phyloP scores from a whole-genome alignment of 2,329 filamentous ascomycete species.

The Fusarium musae region DNA sequence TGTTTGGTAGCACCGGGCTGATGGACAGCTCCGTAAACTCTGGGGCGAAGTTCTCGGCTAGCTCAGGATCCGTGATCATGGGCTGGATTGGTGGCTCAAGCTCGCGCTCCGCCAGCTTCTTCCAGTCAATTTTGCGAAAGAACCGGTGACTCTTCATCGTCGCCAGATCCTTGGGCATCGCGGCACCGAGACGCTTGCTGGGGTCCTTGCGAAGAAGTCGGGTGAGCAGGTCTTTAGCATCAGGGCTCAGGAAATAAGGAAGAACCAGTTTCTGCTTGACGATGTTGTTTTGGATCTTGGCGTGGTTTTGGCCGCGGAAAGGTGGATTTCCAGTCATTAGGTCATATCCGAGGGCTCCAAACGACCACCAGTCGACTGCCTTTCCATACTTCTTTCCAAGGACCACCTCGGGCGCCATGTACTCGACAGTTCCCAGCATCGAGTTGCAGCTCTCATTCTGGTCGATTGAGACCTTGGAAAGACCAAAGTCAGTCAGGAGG shows the following conservation, averaged over 20 bases:
- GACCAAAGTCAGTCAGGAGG: slow-evolving; percentile 93
- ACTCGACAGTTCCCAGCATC: slow-evolving; percentile 93
- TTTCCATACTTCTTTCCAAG: slow-evolving; percentile 90
- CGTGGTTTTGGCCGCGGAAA: slow-evolving; percentile 89
- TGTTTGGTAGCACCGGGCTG: slow-evolving; percentile 71
- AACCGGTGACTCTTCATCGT: slow-evolving; percentile 93
- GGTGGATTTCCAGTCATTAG: slow-evolving; percentile 92
- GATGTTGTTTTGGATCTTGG: slow-evolving; percentile 96
- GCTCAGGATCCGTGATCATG: slow-evolving; percentile 92
- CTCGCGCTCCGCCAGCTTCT: slow-evolving; percentile 82
- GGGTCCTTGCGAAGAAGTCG: slow-evolving; percentile 93
- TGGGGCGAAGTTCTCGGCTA: slow-evolving; percentile 95
- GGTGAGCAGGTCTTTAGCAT: slow-evolving; percentile 93
- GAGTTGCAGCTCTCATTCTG: slow-evolving; percentile 77
- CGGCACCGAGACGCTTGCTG: slow-evolving; percentile 84
- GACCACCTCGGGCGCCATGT: slow-evolving; percentile 98
- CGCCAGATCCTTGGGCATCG: slow-evolving; percentile 88
- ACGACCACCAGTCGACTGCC: slow-evolving; percentile 98
- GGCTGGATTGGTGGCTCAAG: slow-evolving; percentile 90
- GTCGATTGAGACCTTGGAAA: slow-evolving; percentile 92
- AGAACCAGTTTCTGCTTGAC: slow-evolving; percentile 89
- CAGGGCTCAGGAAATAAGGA: slow-evolving; percentile 89
- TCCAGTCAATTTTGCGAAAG: slow-evolving; percentile 97
- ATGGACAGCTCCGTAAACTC: slow-evolving; percentile 91
- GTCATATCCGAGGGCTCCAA: slow-evolving; percentile 92